Conservation (phyloP, 2,329 filamentous ascomycete species). For the Zasmidium citrigriseum region DNA sequence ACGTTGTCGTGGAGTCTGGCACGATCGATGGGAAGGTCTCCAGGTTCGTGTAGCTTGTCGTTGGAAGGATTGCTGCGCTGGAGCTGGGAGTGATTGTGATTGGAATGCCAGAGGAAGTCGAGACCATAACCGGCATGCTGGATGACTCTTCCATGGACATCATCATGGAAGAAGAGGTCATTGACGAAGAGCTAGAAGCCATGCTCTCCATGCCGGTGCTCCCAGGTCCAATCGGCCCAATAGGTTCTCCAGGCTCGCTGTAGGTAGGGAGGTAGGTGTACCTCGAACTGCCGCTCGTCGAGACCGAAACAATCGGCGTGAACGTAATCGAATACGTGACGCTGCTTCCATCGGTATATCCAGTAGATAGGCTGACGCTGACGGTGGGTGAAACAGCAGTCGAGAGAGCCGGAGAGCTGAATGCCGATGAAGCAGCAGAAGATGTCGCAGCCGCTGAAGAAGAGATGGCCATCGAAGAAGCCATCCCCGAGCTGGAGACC, state of each 20-base stretch:
- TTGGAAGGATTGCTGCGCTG: too few relatives aligned
- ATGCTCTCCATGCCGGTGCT: too few relatives aligned
- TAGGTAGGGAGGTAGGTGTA: neutral
- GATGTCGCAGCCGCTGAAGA: neutral
- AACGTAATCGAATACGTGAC: neutral
- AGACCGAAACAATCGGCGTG: neutral
- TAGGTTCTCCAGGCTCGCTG: conserved; percentile 5
- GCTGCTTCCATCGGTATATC: neutral
- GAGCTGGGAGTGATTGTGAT: too few relatives aligned
- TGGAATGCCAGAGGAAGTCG: neutral
- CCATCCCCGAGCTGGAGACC: neutral
- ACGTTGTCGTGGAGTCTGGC: conserved; percentile 1
- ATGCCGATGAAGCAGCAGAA: neutral
- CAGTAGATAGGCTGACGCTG: neutral
- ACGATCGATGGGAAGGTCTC: conserved; percentile 5
- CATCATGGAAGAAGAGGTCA: too few relatives aligned
- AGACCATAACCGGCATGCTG: neutral
- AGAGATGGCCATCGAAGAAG: neutral
- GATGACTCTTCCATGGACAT: neutral
- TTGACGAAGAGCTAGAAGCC: neutral
- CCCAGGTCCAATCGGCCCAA: conserved; percentile 12
- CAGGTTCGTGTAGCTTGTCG: neutral
- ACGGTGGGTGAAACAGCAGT: neutral
- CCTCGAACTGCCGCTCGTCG: neutral
- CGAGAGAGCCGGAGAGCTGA: neutral